Conservation (phyloP, 306 rosid species). For the Amphicarpaea edgeworthii region DNA sequence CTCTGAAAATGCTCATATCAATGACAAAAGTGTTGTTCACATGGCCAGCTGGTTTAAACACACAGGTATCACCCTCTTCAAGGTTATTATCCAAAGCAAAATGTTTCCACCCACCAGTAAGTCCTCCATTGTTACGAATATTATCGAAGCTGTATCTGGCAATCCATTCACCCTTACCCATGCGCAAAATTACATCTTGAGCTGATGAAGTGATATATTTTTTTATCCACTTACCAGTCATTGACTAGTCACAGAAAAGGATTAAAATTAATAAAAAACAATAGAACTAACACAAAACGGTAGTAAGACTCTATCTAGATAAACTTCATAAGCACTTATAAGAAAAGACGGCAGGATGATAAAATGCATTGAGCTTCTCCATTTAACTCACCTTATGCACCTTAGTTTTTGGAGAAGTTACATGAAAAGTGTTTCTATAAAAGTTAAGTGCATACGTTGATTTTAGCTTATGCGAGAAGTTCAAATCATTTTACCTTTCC, state of each 20-base stretch:
- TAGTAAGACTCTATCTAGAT: not conserved
- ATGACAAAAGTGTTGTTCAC: slow-evolving; percentile 36
- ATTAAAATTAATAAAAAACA: slow-evolving; percentile 13
- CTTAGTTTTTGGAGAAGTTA: too few species aligned
- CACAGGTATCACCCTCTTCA: slow-evolving; percentile 71
- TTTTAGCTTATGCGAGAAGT: not conserved
- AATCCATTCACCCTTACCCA: slow-evolving; percentile 53
- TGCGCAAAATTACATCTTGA: slow-evolving; percentile 63
- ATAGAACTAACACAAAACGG: not conserved
- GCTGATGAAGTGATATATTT: slow-evolving; percentile 40
- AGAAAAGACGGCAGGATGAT: not conserved
- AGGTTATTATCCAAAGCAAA: slow-evolving; percentile 68
- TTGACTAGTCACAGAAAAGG: slow-evolving; percentile 45
- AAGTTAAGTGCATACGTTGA: not conserved
- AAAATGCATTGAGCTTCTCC: not conserved
- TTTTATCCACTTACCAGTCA: slow-evolving; percentile 49
- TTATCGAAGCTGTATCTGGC: slow-evolving; percentile 48
- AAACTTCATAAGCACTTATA: not conserved
- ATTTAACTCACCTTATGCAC: not conserved
- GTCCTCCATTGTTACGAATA: slow-evolving; percentile 56
- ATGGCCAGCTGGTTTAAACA: slow-evolving; percentile 55
- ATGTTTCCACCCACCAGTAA: slow-evolving; percentile 72
- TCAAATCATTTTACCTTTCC: too few species aligned
- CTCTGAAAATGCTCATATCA: slow-evolving; percentile 70
- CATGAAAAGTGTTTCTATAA: too few species aligned